Base-by-base conservation (phyloP, 805 yeast genomes). In the Teunomyces lycoperdinae region DNA sequence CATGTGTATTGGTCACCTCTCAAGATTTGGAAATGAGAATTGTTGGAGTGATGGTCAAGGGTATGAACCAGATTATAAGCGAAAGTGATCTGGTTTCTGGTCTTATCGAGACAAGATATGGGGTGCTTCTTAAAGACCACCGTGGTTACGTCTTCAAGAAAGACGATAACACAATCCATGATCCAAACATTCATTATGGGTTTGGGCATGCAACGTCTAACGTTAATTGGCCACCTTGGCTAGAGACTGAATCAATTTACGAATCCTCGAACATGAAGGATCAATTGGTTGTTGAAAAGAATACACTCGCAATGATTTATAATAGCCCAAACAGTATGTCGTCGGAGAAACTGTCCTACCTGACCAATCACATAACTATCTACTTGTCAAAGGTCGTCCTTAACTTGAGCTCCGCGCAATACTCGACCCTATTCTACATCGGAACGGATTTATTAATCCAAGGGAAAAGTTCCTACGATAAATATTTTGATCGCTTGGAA, bases 171-270 rank as follows among this genome's bases (percentile, higher is more conserved):
- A 51, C 60, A 7, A 50, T 58, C 4, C 46, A 56, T 1, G 57
- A 52, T n/a, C 52, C 57, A 4, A 48, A 47, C 14, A 38, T 50
- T 4, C 52, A 48, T 32, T 55, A 55, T 41, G 57, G 56, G 5
- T 44, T 44, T 2, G 40, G 38, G 7, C 48, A 46, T 20, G 39
- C 42, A 16, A 26, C 20, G 0, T 78, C 85, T 1, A 63, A 58
- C 6, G 57, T 65, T 7, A 68, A 71, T 16, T 91, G 97, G 97
- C 97, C 97, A 2, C 95, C 96, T 0, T 91, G 96, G 89, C 63
- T 90, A 24, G 89, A 90, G 2, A 61, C 79, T 41, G 96, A 89
- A 58, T 71, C 84, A 16, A 81, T 87, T 52, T 53, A 53, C 31
- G 51, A 53, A 29, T 47, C 52, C 28, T 28, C 50, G 3, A 28